Evolutionary conservation across 2,329 filamentous ascomycete species (phyloP), one percentile per base, ranked within the genome.

Genomic region (Alternaria novae-zelandiae): DNA sequence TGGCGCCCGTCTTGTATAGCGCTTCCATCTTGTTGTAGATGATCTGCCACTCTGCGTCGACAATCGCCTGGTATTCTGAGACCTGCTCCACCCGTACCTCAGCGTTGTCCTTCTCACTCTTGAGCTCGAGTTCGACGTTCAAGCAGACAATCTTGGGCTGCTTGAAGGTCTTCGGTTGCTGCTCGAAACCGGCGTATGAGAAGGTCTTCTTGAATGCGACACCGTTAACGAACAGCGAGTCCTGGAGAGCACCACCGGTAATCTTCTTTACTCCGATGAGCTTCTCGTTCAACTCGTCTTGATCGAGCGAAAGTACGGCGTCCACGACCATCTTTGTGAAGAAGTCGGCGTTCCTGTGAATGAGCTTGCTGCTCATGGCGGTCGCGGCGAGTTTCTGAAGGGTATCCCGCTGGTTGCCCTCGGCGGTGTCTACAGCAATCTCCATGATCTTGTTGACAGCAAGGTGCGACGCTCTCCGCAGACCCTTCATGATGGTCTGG

Each of bases 171-270:
- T 99, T 99, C 70, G 96, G 96, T 84, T 99, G 96, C 84, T 99
- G 96, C 84, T 99, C 96, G 83, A 99, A 99, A 78, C 96, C 96
- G 73, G 96, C 96, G 79, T 99, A 99, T 55, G 95, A 94, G 82
- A 99, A 99, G 6, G 96, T 99, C 89, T 99, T 99, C 86, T 98
- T 98, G 87, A 99, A 99, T 36, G 96, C 95, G 66, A 99, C 96
- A 78, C 96, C 96, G 81, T 98, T 96, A 78, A 99, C 91, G 82
- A 98, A 98, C 44, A 97, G 88, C 3, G 95, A 97, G 68, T 98
- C 96, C 76, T 97, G 96, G 30, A 99, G 88, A 41, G 93, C 97
- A 80, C 96, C 96, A 77, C 96, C 96, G 43, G 94, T 95, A 67
- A 99, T 94, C 85, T 97, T 98, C 88, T 99, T 99, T 80, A 98